Evolutionary conservation across 148 eudicot species (phyloP), one percentile per base, ranked within the genome.

Genomic region (Cornus florida): DNA sequence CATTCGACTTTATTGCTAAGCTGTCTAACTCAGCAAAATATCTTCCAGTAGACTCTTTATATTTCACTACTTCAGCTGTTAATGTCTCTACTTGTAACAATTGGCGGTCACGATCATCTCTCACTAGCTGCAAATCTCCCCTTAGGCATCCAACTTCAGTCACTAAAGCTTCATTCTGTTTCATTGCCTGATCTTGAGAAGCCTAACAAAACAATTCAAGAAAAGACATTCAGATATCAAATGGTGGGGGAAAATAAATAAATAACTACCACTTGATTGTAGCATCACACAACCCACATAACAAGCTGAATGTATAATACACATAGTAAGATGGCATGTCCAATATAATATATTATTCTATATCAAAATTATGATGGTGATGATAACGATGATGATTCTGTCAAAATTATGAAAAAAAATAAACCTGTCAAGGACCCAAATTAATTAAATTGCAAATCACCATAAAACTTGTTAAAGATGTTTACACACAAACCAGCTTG

Each of bases 81-180:
- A 96, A 81, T 75, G 80, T 79, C 56, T 91, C 84, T 2, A 96
- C 91, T 72, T 86, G 90, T 56, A 79, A 86, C 81, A 86, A 70
- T 62, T 92, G 99, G 70, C 85, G 86, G 78, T 93, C 95, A 66
- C 97, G 92, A 35, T 95, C 99, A 75, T 92, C 97, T 83, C 92
- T 90, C 62, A 82, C 89, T 81, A 92, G 89, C 75, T 91, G 98
- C 70, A 93, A 73, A 80, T 96, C 98, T 80, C 84, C 83, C 80
- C 91, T 86, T 72, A 92, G 87, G 74, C 93, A 76, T 67, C 87
- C 86, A 73, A 91, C 92, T 79, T 96, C 97, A 81, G 71, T 88
- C 19, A 81, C 83, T 43, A 96, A 77, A 73, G 88, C 87, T 86
- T 92, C 97, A 82, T 93, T 96, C 73, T 93, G 93, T 83, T 86